Conservation (phyloP, 352 stramenopile species). For the Pythium plurisporium region DNA sequence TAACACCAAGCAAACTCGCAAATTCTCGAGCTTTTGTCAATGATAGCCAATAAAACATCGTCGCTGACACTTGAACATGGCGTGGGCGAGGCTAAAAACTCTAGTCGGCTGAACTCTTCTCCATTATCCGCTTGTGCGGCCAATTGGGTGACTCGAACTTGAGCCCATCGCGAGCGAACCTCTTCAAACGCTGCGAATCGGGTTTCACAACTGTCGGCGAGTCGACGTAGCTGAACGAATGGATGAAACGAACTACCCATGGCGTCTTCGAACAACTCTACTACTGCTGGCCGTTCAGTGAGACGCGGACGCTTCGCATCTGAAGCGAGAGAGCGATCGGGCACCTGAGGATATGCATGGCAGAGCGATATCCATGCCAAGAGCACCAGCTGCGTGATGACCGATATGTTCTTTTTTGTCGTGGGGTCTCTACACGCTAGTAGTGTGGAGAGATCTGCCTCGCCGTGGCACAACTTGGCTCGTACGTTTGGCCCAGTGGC, state of each 20-base stretch:
- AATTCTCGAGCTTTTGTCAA: constrained; percentile 9
- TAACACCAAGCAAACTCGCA: constrained; percentile 1
- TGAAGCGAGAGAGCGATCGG: neutral
- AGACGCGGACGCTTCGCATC: neutral
- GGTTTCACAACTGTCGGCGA: constrained; percentile 6
- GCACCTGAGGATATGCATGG: neutral
- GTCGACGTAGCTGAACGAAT: constrained; percentile 42
- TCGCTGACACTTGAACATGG: no score
- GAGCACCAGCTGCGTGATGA: constrained; percentile 35
- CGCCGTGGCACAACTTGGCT: constrained; percentile 69
- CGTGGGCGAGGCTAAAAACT: no score
- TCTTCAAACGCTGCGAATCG: constrained; percentile 19
- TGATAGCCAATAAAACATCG: neutral
- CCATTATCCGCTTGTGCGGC: neutral
- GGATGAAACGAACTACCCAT: constrained; percentile 50
- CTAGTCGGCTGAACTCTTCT: neutral
- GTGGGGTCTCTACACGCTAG: neutral
- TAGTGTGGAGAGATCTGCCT: constrained; percentile 40
- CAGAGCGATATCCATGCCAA: constrained; percentile 24
- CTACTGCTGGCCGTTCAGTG: neutral
- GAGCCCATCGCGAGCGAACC: constrained; percentile 25
- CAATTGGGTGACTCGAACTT: constrained; percentile 8
- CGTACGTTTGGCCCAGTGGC: constrained; percentile 53
- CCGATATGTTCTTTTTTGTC: constrained; percentile 6
- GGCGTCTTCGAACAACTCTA: neutral